Evolutionary conservation across 805 yeast species (phyloP).

Genomic region (Kodamaea fukazawae): DNA sequence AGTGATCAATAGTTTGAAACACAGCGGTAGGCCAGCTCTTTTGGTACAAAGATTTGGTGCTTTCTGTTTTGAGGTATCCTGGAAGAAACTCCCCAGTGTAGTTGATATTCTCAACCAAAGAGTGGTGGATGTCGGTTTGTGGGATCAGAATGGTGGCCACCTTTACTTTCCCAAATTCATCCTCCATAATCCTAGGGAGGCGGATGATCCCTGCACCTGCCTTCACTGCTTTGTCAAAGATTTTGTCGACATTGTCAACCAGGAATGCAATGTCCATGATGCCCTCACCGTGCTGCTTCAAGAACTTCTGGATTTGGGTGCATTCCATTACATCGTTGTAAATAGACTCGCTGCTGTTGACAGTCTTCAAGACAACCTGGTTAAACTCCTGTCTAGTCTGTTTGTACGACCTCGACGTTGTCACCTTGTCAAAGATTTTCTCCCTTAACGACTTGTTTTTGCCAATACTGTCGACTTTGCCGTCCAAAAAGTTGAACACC

Average conservation of each 20-base stretch:
- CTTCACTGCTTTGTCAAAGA: conserved; percentile 45
- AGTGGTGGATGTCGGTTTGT: conserved; percentile 65
- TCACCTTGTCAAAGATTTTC: conserved; percentile 14
- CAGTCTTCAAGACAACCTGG: conserved; percentile 13
- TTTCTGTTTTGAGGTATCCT: conserved; percentile 28
- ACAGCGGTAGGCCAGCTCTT: conserved; percentile 5
- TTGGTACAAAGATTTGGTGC: conserved; percentile 6
- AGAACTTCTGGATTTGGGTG: conserved; percentile 22
- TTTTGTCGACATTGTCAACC: conserved; percentile 50
- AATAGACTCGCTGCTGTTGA: conserved; percentile 16
- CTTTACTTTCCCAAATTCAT: conserved; percentile 49
- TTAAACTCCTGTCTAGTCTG: conserved; percentile 11
- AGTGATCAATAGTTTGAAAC: conserved; percentile 60
- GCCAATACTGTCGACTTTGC: conserved; percentile 10
- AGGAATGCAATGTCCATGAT: conserved; percentile 72
- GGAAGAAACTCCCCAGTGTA: conserved; percentile 52
- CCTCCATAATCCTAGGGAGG: conserved; percentile 31
- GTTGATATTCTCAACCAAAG: conserved; percentile 52
- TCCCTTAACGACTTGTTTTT: conserved; percentile 7
- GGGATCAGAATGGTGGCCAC: conserved; percentile 46
- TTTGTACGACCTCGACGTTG: conserved; percentile 13
- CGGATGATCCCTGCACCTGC: conserved; percentile 49
- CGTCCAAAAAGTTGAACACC: conserved; percentile 45
- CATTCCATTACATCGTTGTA: conserved; percentile 18
- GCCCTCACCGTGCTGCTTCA: conserved; percentile 65